These are phyloP conservation scores for Eremochloa ophiuroides DNA, from an alignment of 176 grass and related monocot species.

Conservation along the genomic window DNA sequence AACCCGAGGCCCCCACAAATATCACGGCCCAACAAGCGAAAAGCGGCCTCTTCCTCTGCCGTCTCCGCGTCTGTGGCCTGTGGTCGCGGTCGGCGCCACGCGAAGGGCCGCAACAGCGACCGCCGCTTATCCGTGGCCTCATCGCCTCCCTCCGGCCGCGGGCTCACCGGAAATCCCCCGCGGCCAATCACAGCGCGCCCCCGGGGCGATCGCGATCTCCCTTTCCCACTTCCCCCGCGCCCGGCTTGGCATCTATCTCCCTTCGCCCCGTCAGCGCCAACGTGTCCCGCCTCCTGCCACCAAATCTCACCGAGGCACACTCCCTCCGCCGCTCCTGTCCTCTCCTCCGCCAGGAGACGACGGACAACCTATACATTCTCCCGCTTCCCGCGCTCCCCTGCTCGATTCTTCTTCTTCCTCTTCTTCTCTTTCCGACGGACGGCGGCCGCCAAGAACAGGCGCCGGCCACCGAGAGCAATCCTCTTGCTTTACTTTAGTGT, in stretches of 20 bases:
- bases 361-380: conserved; percentile 39
- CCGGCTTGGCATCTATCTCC: not conserved
- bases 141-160: conserved; percentile 33
- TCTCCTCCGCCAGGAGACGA: not conserved
- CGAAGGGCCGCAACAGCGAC: conserved; percentile 27
- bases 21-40: not conserved
- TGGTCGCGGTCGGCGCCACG: conserved; percentile 30
- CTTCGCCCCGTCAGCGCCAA: conserved; percentile 29
- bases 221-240: not conserved
- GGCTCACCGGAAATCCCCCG: conserved; percentile 31
- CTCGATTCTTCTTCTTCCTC: conserved; percentile 9
- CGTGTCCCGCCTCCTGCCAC: conserved; percentile 31
- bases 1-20: not conserved
- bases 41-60: not conserved
- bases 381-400: not conserved
- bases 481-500: not conserved
- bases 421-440: not conserved
- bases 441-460: not conserved
- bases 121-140: conserved; percentile 46
- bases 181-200: conserved; percentile 38
- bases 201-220: conserved; percentile 15
- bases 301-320: not conserved
- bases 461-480: not conserved
- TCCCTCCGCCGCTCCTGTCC: not conserved
- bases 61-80: not conserved